Conservation (phyloP, 208 protist species). For the Porcisia deanei region DNA sequence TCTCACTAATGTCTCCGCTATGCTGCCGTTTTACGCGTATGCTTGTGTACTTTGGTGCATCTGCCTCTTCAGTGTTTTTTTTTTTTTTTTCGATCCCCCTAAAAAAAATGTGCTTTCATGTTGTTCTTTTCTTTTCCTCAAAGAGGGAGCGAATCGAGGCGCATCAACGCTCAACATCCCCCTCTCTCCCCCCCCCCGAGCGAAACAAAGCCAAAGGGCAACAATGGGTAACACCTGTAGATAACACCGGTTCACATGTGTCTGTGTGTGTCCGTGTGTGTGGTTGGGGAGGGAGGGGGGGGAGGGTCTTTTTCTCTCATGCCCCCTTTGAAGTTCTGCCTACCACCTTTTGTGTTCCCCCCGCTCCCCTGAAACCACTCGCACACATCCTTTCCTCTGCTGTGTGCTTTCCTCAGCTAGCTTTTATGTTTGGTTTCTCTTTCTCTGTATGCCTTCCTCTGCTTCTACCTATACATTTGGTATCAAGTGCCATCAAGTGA, state of each 20-base stretch:
- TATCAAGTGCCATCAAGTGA: not conserved
- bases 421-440: too few relatives aligned
- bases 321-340: not conserved
- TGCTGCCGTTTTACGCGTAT: not conserved
- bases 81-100: not conserved
- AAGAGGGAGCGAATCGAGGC: not conserved
- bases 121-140: not conserved
- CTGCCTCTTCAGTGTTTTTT: not conserved
- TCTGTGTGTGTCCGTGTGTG: too few relatives aligned
- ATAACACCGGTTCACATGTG: not conserved
- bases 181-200: too few relatives aligned
- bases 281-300: not conserved
- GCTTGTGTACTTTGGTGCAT: not conserved
- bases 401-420: too few relatives aligned
- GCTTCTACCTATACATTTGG: not conserved
- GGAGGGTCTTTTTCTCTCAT: not conserved
- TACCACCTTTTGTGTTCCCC: not conserved
- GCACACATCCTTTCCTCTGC: not conserved
- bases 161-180: not conserved
- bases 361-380: not conserved
- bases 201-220: not conserved
- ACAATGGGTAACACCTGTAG: not conserved
- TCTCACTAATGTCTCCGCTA: not conserved
- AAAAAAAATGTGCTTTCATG: not conserved
- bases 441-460: not conserved